These are phyloP conservation scores for Monosporozyma aquatica DNA, from an alignment of 805 yeast genomes.

Conservation along the genomic window DNA sequence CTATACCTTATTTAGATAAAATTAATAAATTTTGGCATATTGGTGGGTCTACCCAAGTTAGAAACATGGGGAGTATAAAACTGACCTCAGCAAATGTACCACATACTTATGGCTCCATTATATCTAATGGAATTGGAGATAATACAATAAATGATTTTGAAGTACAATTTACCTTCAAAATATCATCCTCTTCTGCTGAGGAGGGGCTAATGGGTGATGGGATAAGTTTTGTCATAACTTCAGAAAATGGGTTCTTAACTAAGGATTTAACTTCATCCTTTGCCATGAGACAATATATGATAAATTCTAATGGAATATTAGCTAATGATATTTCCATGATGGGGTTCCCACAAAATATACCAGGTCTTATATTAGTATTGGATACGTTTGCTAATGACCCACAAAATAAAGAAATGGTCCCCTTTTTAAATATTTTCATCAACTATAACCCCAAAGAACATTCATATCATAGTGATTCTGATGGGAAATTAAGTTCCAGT, in stretches of 20 bases:
- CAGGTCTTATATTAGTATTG: conserved; percentile 23
- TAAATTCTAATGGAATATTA: conserved; percentile 24
- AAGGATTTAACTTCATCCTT: conserved; percentile 20
- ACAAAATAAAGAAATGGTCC: conserved; percentile 7
- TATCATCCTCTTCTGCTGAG: conserved; percentile 2
- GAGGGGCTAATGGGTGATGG: conserved; percentile 21
- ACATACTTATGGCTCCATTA: conserved; percentile 15
- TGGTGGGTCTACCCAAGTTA: conserved; percentile 23
- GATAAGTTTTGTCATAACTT: conserved; percentile 18
- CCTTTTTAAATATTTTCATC: conserved; percentile 19
- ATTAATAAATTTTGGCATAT: conserved; percentile 25
- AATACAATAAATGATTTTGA: conserved; percentile 28
- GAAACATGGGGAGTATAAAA: conserved; percentile 20
- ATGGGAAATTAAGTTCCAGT: conserved; percentile 18
- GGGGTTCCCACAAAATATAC: conserved; percentile 28
- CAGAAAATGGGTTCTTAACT: conserved; percentile 24
- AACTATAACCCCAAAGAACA: conserved; percentile 21
- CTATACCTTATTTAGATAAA: conserved; percentile 23
- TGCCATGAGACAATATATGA: conserved; percentile 21
- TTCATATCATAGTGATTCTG: conserved; percentile 19
- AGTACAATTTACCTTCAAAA: conserved; percentile 15
- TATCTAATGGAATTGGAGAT: conserved; percentile 29
- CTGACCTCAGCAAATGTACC: conserved; percentile 13
- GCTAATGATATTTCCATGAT: conserved; percentile 19
- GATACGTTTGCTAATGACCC: conserved; percentile 14